Base-by-base conservation (phyloP, 768 basidiomycete genomes). In the Coprinopsis strossmayeri region DNA sequence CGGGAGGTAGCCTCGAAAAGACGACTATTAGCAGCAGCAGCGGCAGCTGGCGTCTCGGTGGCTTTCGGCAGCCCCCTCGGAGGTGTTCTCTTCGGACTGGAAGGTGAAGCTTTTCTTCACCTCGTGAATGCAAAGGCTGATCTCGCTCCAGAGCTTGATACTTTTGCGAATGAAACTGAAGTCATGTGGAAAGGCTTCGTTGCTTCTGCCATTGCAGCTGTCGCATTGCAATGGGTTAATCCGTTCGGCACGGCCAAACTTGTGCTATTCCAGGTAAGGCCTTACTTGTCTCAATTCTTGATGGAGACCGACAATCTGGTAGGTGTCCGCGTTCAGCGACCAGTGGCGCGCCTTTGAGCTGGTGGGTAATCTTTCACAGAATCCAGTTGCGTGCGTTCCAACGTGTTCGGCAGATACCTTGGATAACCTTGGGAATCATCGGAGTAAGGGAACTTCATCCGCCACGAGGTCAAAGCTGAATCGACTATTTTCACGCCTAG, bases 181-280 rank as follows among this genome's bases (percentile, higher is more conserved):
- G 84, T 87, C 24, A 80, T 87, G 74, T 87, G 84, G 85, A 73
- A 81, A 48, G 88, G 84, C n/a, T 95, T 95, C 60, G 90, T 90
- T 47, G 90, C 88, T 13, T 91, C 89, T 5, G 87, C 84, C 43
- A 77, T 92, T 45, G 91, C 91, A 0, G 89, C 90, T 1, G 80
- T 90, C n/a, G 76, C 86, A 0, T 64, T 95, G 45, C 87, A 91
- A 61, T 82, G 84, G 62, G 74, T 92, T 40, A 84, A 93, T 58
- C 91, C 91, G 0, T 93, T 92, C 61, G 83, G 84, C 27, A 90
- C 85, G 11, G 81, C 85, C 18, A 91, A 91, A 57, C 74, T 92
- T 17, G 89, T 91, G 5, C 69, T 91, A 24, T 89, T 88, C 59
- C 79, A 84, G 62, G 85, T 84, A 49, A 45, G 66, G 30, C 30